phyloP scores from a whole-genome alignment of 2,329 filamentous ascomycete genomes.

The Amauroascus verrucosus region DNA sequence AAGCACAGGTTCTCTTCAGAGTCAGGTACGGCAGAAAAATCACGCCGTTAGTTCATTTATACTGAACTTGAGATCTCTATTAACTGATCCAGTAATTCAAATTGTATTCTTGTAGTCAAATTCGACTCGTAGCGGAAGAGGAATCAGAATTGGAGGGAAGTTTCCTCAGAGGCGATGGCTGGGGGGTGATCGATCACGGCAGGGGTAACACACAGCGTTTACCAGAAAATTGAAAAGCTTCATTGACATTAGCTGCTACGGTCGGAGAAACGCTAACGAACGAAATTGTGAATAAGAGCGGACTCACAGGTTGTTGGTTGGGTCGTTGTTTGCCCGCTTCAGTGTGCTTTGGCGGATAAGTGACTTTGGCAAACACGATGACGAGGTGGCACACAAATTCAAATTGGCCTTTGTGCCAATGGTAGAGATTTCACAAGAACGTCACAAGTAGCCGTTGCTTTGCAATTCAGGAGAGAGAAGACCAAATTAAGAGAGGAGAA shows the following conservation, averaged over 20 bases:
- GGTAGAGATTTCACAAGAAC: neutral
- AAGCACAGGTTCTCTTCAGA: slow-evolving; percentile 22
- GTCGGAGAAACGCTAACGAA: neutral
- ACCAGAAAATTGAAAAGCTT: neutral
- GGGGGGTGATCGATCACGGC: neutral
- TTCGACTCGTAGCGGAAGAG: neutral
- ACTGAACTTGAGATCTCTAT: neutral
- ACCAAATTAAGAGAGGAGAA: neutral
- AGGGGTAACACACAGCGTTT: neutral
- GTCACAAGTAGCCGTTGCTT: neutral
- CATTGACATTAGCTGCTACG: neutral
- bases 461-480: neutral
- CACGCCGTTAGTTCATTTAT: slow-evolving; percentile 16
- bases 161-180: neutral
- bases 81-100: neutral
- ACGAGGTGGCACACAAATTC: neutral
- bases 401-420: neutral
- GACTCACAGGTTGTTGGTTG: slow-evolving; percentile 1
- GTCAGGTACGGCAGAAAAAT: slow-evolving; percentile 13
- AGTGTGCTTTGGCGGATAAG: neutral
- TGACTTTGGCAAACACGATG: neutral
- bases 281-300: neutral
- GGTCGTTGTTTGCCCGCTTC: neutral
- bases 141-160: neutral
- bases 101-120: neutral